phyloP scores from a whole-genome alignment of 129 eudicot species.

The Dittrichia graveolens region DNA sequence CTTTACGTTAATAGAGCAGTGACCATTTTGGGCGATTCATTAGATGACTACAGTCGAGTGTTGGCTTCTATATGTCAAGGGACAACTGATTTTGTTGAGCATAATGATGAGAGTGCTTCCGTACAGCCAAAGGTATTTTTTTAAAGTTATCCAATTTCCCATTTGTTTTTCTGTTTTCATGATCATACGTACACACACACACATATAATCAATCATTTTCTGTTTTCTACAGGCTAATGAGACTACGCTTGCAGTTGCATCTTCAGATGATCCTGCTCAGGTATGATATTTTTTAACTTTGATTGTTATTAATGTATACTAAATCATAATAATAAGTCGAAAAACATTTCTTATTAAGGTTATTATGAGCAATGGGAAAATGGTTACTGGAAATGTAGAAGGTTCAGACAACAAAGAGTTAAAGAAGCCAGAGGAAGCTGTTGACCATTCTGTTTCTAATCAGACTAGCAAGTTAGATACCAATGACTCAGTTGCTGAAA shows the following conservation, averaged over 20 bases:
- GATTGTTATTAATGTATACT: not conserved
- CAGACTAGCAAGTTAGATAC: conserved; percentile 38
- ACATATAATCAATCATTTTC: not conserved
- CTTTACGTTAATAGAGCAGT: conserved; percentile 51
- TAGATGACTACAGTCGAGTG: conserved; percentile 58
- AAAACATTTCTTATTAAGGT: conserved; percentile 15
- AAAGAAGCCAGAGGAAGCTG: conserved; percentile 33
- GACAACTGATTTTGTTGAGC: conserved; percentile 31
- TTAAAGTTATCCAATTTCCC: not conserved
- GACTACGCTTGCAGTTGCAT: conserved; percentile 29
- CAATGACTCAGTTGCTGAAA: conserved; percentile 35
- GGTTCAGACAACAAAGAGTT: conserved; percentile 36
- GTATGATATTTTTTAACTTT: conserved; percentile 28
- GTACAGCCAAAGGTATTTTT: conserved; percentile 46
- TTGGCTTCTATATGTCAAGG: conserved; percentile 54
- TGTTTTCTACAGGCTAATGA: conserved; percentile 40
- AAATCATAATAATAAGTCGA: conserved; percentile 15
- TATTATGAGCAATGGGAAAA: conserved; percentile 44
- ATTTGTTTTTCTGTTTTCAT: not conserved
- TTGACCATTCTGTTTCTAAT: conserved; percentile 26
- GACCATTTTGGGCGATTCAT: conserved; percentile 39
- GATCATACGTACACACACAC: not conserved
- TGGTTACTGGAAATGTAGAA: conserved; percentile 31
- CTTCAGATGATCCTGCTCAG: conserved; percentile 37
- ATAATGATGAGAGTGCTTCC: conserved; percentile 42